Evolutionary conservation across 257 asterid species (phyloP).

Genomic region (Solanum pennellii): DNA sequence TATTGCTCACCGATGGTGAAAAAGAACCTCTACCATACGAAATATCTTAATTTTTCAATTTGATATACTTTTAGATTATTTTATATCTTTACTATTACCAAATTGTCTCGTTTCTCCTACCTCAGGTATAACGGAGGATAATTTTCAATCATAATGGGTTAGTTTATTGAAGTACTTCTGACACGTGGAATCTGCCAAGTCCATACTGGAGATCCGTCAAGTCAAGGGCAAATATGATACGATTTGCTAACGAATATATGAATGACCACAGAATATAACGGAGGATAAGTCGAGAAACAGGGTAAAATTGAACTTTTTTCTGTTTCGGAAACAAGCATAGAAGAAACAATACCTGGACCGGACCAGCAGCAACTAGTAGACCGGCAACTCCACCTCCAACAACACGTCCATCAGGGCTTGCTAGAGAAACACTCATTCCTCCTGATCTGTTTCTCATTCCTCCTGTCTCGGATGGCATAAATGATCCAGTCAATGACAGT

Average conservation of each 20-base stretch:
- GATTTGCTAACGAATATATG: not conserved
- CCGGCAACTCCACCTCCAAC: slow-evolving; percentile 97
- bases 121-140: not conserved
- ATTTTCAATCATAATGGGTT: not conserved
- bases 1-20: not conserved
- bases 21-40: not conserved
- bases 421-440: slow-evolving; percentile 94
- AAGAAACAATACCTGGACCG: slow-evolving; percentile 49
- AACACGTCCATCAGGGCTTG: slow-evolving; percentile 91
- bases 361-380: slow-evolving; percentile 75
- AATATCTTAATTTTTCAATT: not conserved
- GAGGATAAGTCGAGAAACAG: not conserved
- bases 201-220: not conserved
- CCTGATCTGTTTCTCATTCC: slow-evolving; percentile 87
- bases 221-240: not conserved
- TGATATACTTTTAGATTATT: not conserved
- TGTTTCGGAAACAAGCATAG: not conserved
- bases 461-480: slow-evolving; percentile 76
- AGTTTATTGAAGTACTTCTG: not conserved
- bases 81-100: not conserved
- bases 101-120: not conserved
- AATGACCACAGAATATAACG: not conserved
- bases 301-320: not conserved
- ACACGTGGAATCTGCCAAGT: not conserved
- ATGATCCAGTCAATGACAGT: slow-evolving; percentile 80